These are phyloP conservation scores for Apiospora sp. DNA, from an alignment of 2,329 filamentous ascomycete species.

Conservation along the genomic window DNA sequence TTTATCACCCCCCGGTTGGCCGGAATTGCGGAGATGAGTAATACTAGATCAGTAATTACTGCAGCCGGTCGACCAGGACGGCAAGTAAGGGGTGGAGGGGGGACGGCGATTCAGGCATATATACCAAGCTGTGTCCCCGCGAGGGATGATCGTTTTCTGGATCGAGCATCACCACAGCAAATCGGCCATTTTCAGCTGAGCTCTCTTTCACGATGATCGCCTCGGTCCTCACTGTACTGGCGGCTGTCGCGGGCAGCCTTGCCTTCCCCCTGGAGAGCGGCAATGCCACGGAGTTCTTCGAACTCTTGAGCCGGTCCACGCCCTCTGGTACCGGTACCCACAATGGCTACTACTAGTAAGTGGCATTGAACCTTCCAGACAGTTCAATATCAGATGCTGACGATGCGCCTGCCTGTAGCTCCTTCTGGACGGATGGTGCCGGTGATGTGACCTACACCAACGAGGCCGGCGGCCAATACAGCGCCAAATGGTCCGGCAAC, in stretches of 20 bases:
- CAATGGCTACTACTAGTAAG: conserved; percentile 24
- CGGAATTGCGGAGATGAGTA: not conserved
- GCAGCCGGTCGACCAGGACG: not conserved
- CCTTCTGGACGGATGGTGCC: conserved; percentile 64
- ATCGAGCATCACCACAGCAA: conserved; percentile 7
- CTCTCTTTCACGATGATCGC: conserved; percentile 7
- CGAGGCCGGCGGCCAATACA: conserved; percentile 58
- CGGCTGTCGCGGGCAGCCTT: conserved; percentile 3
- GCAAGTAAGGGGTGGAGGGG: not conserved
- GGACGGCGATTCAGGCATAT: not conserved
- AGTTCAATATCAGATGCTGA: not conserved
- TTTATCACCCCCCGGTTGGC: not conserved
- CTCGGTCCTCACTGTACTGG: conserved; percentile 16
- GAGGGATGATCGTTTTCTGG: not conserved
- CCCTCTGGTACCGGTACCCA: conserved; percentile 11
- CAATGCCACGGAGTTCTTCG: conserved; percentile 16
- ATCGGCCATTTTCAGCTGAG: not conserved
- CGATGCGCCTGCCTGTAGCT: conserved; percentile 41
- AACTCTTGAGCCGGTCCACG: not conserved
- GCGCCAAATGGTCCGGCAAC: conserved; percentile 53
- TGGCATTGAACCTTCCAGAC: not conserved
- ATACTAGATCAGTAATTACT: not conserved
- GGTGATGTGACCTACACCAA: conserved; percentile 62
- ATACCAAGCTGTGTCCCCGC: not conserved
- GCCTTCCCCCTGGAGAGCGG: conserved; percentile 14